Evolutionary conservation across 1,284 basidiomycete species (phyloP).

Genomic region (Sporisorium iseilematis-ciliati): DNA sequence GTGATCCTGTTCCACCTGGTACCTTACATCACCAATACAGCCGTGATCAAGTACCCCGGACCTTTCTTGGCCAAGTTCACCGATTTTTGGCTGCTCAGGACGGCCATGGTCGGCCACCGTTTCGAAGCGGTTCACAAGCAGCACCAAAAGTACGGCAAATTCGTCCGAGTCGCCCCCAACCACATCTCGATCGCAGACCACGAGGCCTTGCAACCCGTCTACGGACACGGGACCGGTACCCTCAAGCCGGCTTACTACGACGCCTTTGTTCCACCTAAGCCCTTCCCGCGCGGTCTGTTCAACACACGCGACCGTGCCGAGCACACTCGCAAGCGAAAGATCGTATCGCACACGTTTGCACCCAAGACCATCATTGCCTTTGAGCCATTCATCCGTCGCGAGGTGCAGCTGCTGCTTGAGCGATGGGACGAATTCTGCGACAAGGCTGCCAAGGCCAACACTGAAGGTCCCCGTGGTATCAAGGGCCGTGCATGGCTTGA

Average conservation of each 20-base stretch:
- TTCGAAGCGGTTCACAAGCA: constrained; percentile 81
- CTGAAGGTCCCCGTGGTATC: constrained; percentile 52
- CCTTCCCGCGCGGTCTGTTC: constrained; percentile 75
- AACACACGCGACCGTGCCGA: constrained; percentile 84
- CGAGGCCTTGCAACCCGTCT: constrained; percentile 51
- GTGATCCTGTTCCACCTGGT: constrained; percentile 47
- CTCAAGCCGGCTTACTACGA: constrained; percentile 76
- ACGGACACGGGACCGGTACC: constrained; percentile 59
- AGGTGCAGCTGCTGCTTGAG: constrained; percentile 59
- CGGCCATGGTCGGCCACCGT: constrained; percentile 78
- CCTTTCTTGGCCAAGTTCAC: constrained; percentile 82
- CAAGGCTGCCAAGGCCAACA: constrained; percentile 47
- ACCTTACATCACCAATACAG: constrained; percentile 46
- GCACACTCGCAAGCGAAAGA: constrained; percentile 89
- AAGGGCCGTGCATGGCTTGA: constrained; percentile 70
- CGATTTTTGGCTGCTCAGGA: constrained; percentile 81
- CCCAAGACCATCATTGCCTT: constrained; percentile 69
- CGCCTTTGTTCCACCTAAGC: constrained; percentile 74
- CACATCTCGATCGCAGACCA: constrained; percentile 84
- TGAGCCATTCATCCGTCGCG: constrained; percentile 63
- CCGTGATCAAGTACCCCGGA: constrained; percentile 74
- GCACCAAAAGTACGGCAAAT: constrained; percentile 79
- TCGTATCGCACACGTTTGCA: constrained; percentile 85
- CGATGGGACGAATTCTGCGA: constrained; percentile 63
- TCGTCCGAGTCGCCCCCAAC: constrained; percentile 88